Evolutionary conservation across 805 yeast genomes (phyloP).

Genomic region (Kockiozyma suomiensis): DNA sequence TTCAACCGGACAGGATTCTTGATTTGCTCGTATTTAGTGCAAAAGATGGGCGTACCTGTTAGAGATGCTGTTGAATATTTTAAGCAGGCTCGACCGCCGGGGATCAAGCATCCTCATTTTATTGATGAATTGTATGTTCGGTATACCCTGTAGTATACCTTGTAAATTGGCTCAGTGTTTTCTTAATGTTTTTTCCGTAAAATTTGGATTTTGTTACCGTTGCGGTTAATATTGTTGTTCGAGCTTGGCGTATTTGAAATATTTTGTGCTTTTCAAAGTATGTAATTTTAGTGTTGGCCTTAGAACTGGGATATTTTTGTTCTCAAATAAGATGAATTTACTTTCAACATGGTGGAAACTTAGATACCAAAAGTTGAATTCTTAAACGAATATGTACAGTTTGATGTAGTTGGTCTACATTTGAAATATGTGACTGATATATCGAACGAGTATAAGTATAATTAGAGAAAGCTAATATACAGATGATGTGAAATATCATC

Average conservation of each 20-base stretch:
- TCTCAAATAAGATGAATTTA: too few species aligned
- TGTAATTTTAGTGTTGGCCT: neutral
- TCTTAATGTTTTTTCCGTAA: too few species aligned
- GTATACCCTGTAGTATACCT: conserved; percentile 42
- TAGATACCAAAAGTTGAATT: too few species aligned
- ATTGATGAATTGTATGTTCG: conserved; percentile 70
- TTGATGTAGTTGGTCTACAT: too few species aligned
- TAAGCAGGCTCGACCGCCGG: conserved; percentile 61
- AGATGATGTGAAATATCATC: too few species aligned
- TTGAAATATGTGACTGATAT: too few species aligned
- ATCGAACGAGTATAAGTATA: too few species aligned
- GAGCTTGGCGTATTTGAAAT: neutral
- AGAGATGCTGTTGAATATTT: conserved; percentile 66
- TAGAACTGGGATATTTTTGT: too few species aligned
- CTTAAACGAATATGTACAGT: too few species aligned
- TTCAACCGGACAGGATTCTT: conserved; percentile 78
- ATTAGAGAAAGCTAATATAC: too few species aligned
- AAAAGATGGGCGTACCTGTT: conserved; percentile 60
- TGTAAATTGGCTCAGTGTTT: neutral
- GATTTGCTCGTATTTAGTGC: conserved; percentile 68
- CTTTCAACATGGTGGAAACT: too few species aligned
- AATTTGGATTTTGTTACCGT: neutral
- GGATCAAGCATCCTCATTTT: conserved; percentile 77
- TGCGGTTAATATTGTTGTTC: too few species aligned
- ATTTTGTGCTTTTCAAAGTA: neutral